These are phyloP conservation scores for Petunia secreta DNA, from an alignment of 257 asterid genomes.

Conservation along the genomic window DNA sequence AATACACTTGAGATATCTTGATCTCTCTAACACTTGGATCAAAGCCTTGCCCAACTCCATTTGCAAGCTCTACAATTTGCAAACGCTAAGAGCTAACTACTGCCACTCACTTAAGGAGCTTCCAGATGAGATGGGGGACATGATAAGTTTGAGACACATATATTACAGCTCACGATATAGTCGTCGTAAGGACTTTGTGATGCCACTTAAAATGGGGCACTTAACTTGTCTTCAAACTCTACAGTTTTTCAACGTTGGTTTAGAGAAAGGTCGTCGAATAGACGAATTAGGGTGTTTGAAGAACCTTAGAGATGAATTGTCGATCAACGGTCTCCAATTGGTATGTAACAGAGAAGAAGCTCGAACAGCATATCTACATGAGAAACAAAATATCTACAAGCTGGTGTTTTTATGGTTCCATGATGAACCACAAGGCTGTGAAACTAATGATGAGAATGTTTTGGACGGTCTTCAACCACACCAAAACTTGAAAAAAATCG, in stretches of 20 bases:
- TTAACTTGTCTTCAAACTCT: background rate
- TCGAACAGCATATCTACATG: background rate
- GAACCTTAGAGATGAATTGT: background rate
- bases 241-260: background rate
- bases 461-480: slow-evolving; percentile 38
- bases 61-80: background rate
- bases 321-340: background rate
- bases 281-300: background rate
- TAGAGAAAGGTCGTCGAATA: background rate
- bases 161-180: too few species aligned
- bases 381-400: slow-evolving; percentile 19
- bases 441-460: background rate
- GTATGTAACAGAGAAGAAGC: background rate
- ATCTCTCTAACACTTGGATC: background rate
- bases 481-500: slow-evolving; percentile 31
- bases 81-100: slow-evolving; percentile 22
- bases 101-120: background rate
- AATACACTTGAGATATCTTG: slow-evolving; percentile 32
- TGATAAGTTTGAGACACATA: slow-evolving; percentile 26
- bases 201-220: background rate
- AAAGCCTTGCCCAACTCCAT: slow-evolving; percentile 25
- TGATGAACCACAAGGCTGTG: background rate
- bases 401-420: slow-evolving; percentile 21
- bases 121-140: slow-evolving; percentile 25
- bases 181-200: too few species aligned